phyloP scores from a whole-genome alignment of 169 alveolate genomes.

The Plasmodium coatneyi region DNA sequence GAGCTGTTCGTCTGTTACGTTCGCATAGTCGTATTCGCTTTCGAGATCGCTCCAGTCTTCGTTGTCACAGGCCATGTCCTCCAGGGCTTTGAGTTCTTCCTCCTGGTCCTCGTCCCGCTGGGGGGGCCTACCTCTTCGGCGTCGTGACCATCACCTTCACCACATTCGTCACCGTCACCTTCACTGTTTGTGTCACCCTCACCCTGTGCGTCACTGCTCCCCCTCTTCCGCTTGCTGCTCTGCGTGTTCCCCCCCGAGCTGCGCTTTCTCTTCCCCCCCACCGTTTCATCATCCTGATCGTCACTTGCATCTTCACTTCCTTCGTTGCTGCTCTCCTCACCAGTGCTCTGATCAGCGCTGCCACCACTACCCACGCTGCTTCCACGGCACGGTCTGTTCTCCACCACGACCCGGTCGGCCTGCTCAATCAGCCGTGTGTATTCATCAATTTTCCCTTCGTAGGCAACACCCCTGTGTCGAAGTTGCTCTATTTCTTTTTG shows the following conservation, averaged over 20 bases:
- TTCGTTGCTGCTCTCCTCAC: background rate
- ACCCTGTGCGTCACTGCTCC: background rate
- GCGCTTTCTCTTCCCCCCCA: background rate
- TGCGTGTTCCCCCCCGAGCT: background rate
- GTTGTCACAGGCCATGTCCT: conserved; percentile 26
- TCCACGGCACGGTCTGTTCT: background rate
- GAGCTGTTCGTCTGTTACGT: conserved; percentile 75
- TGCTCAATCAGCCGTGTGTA: conserved; percentile 23
- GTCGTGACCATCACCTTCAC: background rate
- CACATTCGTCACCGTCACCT: background rate
- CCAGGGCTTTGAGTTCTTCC: conserved; percentile 50
- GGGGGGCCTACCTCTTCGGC: background rate
- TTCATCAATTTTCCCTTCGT: conserved; percentile 21
- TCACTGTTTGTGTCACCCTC: no score
- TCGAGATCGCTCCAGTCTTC: conserved; percentile 55
- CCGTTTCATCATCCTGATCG: background rate
- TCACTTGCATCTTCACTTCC: background rate
- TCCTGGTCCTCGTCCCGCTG: conserved; percentile 34
- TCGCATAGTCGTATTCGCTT: conserved; percentile 71
- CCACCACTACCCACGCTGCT: background rate
- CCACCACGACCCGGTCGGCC: conserved; percentile 25
- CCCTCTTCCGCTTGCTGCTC: background rate
- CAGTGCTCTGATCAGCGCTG: background rate
- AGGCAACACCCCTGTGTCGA: background rate
- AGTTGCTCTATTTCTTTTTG: conserved; percentile 40